These are phyloP conservation scores for Aspergillus arachidicola DNA, from an alignment of 2,329 filamentous ascomycete genomes.

Conservation along the genomic window DNA sequence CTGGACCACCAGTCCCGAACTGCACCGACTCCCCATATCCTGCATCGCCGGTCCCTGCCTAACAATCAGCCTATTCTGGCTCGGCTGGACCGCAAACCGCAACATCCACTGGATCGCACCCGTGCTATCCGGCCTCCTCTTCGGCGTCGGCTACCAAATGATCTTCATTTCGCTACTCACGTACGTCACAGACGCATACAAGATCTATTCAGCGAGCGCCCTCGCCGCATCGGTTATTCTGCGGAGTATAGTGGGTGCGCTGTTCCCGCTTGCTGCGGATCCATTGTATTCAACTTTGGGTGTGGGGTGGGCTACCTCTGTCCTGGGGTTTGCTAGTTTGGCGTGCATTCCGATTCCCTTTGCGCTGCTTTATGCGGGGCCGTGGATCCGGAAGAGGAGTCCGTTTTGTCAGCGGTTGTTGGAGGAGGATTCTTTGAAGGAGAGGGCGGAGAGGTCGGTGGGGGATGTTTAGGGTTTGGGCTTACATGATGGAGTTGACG, in stretches of 20 bases:
- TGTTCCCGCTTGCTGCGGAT: slow-evolving; percentile 57
- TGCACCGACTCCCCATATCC: slow-evolving; percentile 70
- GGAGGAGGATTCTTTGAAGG: slow-evolving; percentile 20
- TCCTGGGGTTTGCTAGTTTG: slow-evolving; percentile 44
- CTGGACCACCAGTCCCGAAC: slow-evolving; percentile 62
- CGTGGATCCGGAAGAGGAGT: slow-evolving; percentile 32
- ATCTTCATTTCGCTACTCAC: slow-evolving; percentile 68
- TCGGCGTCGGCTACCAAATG: slow-evolving; percentile 63
- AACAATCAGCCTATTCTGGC: slow-evolving; percentile 54
- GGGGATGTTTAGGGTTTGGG: background rate
- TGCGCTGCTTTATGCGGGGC: slow-evolving; percentile 34
- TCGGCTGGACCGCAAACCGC: slow-evolving; percentile 60
- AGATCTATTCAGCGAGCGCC: slow-evolving; percentile 63
- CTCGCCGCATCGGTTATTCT: slow-evolving; percentile 55
- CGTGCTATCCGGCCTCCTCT: slow-evolving; percentile 62
- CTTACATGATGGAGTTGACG: background rate
- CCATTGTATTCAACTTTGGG: slow-evolving; percentile 43
- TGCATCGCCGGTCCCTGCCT: slow-evolving; percentile 69
- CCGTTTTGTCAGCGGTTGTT: slow-evolving; percentile 34
- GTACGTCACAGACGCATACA: slow-evolving; percentile 69
- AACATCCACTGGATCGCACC: slow-evolving; percentile 58
- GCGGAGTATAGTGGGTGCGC: slow-evolving; percentile 55
- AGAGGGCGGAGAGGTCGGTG: slow-evolving; percentile 4
- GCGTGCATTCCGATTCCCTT: slow-evolving; percentile 45
- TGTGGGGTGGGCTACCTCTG: slow-evolving; percentile 44